Base-by-base conservation (phyloP, 1,139 yeast species). In the Debaryomyces udenii region DNA sequence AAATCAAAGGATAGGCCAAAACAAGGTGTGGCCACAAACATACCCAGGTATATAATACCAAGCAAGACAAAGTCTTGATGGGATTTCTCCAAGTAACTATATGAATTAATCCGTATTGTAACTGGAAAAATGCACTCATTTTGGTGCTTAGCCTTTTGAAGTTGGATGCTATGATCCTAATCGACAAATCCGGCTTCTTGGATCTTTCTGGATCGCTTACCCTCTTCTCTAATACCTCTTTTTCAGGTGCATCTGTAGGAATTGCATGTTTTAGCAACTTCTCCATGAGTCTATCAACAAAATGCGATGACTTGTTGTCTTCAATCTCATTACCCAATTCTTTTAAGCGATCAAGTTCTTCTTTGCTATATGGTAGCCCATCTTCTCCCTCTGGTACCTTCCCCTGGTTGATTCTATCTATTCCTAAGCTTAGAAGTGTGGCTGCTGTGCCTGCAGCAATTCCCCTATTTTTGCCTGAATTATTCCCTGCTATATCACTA, bases 21-120 rank as follows among this genome's bases (percentile, higher is more conserved):
- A 88, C 68, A 38, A 86, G 63, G 55, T 82, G 83, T 0, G 96
- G 96, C 66, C 86, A 77, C 33, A 85, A 61, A 53, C 87, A 81
- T 2, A 78, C 68, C 44, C 80, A 69, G 0, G 90, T 81, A 44
- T 82, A 78, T 3, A 77, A 49, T 7, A 81, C 66, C 41, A 83
- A 59, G 14, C 64, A 59, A 1, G 80, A 64, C 10, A 84, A 51
- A 0, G 91, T 84, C 45, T 76, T 72, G 0, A 81, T 61, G 0
- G 88, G 86, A 30, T 68, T 66, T 43, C 75, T 76, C 93, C 93
- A 85, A 1, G 84, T 74, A 13, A 83, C 47, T 0, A 84, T 57
- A 36, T 78, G 75, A 7, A 79, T 64, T 1, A 81, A 20, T 2
- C 80, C 78, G 51, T 80, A 82, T 46, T 83, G 87, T 3, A 79